phyloP scores from a whole-genome alignment of 2,329 filamentous ascomycete genomes.

The Gremmenia infestans region DNA sequence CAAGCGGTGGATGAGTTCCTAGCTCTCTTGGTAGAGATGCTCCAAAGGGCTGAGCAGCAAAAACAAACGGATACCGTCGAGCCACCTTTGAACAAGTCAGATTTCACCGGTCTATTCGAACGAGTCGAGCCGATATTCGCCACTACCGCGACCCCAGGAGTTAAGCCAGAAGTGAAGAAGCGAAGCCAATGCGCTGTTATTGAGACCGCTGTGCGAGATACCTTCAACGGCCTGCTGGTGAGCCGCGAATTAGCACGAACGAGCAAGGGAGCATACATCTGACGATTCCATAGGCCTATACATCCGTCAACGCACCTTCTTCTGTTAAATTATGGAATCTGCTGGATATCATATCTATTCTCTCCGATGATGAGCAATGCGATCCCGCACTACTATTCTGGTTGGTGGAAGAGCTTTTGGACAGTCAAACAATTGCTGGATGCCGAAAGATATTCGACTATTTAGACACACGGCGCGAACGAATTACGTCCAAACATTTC shows the following conservation, averaged over 20 bases:
- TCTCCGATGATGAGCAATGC: constrained; percentile 73
- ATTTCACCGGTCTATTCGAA: constrained; percentile 49
- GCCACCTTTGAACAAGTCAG: constrained; percentile 66
- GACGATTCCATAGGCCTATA: constrained; percentile 56
- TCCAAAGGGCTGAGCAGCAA: constrained; percentile 52
- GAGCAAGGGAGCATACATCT: constrained; percentile 28
- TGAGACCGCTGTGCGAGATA: constrained; percentile 76
- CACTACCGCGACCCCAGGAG: constrained; percentile 21
- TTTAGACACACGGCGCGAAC: constrained; percentile 85
- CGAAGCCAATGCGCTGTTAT: constrained; percentile 63
- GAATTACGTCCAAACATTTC: constrained; percentile 76
- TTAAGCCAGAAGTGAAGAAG: constrained; percentile 32
- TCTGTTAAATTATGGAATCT: constrained; percentile 91
- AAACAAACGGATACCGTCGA: constrained; percentile 63
- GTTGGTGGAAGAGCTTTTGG: constrained; percentile 89
- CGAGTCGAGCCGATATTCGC: constrained; percentile 39
- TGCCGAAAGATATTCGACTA: constrained; percentile 93
- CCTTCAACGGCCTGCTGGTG: constrained; percentile 77
- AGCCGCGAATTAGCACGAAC: constrained; percentile 34
- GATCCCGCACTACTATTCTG: constrained; percentile 82
- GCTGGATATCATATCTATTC: constrained; percentile 82
- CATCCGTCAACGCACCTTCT: constrained; percentile 67
- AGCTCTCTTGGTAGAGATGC: constrained; percentile 49
- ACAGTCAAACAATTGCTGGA: constrained; percentile 90
- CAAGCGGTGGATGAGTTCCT: constrained; percentile 50